Evolutionary conservation across 208 protist genomes (phyloP).

Genomic region (Tritrichomonas foetus): DNA sequence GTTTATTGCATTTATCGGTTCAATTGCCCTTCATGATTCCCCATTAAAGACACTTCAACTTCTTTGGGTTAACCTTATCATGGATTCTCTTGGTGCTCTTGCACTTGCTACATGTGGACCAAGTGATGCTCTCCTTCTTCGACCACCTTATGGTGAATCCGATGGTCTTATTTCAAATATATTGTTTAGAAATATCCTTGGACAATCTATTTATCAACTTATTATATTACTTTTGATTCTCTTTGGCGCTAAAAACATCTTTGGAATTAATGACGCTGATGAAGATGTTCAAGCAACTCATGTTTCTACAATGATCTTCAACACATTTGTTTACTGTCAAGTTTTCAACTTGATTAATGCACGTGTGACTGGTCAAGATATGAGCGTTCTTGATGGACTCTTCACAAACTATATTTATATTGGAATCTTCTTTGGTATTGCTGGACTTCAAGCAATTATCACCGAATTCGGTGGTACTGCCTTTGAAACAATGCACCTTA

Average conservation of each 20-base stretch:
- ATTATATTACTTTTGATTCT: conserved; percentile 61
- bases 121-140: conserved; percentile 55
- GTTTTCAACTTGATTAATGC: conserved; percentile 54
- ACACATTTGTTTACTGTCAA: conserved; percentile 53
- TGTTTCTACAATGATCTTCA: conserved; percentile 50
- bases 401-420: not conserved
- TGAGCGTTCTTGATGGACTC: not conserved
- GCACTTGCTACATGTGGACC: conserved; percentile 90
- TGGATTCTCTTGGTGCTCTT: no score
- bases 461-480: not conserved
- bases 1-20: conserved; percentile 77
- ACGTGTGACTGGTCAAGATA: not conserved
- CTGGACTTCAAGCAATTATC: not conserved
- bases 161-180: conserved; percentile 67
- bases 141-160: conserved; percentile 52
- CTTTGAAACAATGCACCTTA: not conserved
- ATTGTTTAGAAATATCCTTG: conserved; percentile 71
- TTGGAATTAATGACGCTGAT: not conserved
- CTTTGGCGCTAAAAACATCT: not conserved
- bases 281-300: not conserved
- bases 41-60: conserved; percentile 81
- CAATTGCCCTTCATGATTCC: conserved; percentile 59
- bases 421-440: not conserved
- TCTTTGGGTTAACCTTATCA: conserved; percentile 98
- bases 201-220: conserved; percentile 66